Conservation (phyloP, 345 rosid species). For the Acer saccharum region DNA sequence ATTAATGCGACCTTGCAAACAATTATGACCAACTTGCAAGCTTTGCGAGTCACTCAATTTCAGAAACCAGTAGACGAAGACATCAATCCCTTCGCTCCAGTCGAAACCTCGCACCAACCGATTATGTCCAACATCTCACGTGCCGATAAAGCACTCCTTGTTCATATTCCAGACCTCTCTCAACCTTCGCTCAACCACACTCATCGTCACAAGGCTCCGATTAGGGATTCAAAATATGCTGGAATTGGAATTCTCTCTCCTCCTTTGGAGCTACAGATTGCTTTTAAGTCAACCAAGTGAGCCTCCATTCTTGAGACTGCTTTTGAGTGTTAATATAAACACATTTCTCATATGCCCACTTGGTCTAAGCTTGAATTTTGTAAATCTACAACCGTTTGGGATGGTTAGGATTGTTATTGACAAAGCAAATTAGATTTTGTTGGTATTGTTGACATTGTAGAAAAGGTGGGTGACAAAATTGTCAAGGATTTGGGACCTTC, state of each 20-base stretch:
- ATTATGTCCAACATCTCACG: constrained; percentile 29
- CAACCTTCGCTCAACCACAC: constrained; percentile 88
- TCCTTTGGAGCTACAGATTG: constrained; percentile 76
- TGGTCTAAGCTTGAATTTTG: constrained; percentile 93
- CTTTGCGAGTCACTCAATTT: no score
- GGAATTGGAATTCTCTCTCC: constrained; percentile 54
- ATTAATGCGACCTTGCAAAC: no score
- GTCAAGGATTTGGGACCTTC: no score
- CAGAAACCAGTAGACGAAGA: no score
- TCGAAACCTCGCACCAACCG: no score
- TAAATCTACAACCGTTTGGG: constrained; percentile 64
- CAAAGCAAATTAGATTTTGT: constrained; percentile 44
- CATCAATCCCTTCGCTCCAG: no score
- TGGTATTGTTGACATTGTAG: constrained; percentile 7
- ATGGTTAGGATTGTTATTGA: constrained; percentile 82
- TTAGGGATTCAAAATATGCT: constrained; percentile 25
- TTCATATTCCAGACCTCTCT: constrained; percentile 81
- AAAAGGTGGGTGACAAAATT: no score
- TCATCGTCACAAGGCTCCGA: constrained; percentile 49
- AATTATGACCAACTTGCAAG: no score
- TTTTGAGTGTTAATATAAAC: constrained; percentile 75
- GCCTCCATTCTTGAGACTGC: constrained; percentile 47
- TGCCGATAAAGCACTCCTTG: constrained; percentile 68
- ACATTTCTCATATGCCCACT: constrained; percentile 78
- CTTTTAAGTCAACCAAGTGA: constrained; percentile 82